phyloP scores from a whole-genome alignment of 2,329 filamentous ascomycete species.

The Claviceps pazoutovae region DNA sequence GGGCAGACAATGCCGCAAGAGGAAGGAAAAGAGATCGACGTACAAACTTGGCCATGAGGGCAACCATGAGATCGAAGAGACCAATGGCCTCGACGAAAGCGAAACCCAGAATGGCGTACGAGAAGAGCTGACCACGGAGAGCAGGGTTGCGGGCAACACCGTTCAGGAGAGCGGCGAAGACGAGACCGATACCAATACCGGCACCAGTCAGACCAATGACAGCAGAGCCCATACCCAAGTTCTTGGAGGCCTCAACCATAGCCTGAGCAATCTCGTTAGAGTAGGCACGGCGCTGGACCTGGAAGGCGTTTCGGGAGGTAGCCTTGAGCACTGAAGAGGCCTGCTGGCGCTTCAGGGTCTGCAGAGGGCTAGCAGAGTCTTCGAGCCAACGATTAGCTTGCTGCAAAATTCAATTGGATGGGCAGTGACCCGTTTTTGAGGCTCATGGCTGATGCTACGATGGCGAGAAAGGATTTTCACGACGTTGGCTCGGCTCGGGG shows the following conservation, averaged over 20 bases:
- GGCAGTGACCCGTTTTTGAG: slow-evolving; percentile 12
- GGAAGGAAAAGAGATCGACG: slow-evolving; percentile 19
- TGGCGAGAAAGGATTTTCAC: slow-evolving; percentile 17
- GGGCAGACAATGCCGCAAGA: not conserved
- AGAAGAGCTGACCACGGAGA: slow-evolving; percentile 91
- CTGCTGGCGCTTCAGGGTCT: slow-evolving; percentile 64
- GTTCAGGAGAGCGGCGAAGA: slow-evolving; percentile 81
- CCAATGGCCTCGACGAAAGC: slow-evolving; percentile 88
- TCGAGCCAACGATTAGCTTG: slow-evolving; percentile 18
- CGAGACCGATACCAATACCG: slow-evolving; percentile 90
- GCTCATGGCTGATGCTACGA: slow-evolving; percentile 6
- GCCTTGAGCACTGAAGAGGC: slow-evolving; percentile 51
- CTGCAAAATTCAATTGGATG: slow-evolving; percentile 20
- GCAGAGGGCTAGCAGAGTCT: slow-evolving; percentile 50
- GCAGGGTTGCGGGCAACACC: slow-evolving; percentile 88
- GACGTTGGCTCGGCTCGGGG: not conserved
- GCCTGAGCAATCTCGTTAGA: slow-evolving; percentile 78
- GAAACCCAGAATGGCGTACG: slow-evolving; percentile 90
- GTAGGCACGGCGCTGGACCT: slow-evolving; percentile 59
- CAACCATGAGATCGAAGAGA: slow-evolving; percentile 84
- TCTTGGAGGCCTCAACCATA: slow-evolving; percentile 83
- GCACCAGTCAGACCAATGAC: slow-evolving; percentile 87
- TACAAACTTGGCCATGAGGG: slow-evolving; percentile 87
- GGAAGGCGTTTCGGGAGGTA: slow-evolving; percentile 51
- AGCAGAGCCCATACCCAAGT: slow-evolving; percentile 77